Base-by-base conservation (phyloP, 345 rosid species). In the Xanthoceras sorbifolium region DNA sequence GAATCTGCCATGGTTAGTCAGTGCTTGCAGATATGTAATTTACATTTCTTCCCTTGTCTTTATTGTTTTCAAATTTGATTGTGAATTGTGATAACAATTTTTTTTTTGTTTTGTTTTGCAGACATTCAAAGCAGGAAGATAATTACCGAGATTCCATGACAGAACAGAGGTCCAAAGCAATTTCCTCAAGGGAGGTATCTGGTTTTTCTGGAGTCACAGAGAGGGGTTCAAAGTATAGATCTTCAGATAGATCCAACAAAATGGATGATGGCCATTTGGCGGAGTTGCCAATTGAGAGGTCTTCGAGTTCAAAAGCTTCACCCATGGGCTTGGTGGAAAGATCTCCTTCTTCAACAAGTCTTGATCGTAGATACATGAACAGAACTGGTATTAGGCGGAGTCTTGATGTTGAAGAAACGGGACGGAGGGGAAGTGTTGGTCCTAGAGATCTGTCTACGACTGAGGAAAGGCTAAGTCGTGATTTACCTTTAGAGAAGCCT, bases 311-410 rank as follows among this genome's bases (percentile, higher is more conserved):
- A 66, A 95, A 89, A 89, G 93, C 92, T 77, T 93, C 93, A 17
- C 94, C 97, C 7, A 69, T 89, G 85, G 84, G 85, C 55, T 69
- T 88, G 83, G 80, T 73, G 54, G 98, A 92, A 80, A 90, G 93
- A 77, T 93, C 99, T 82, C 94, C 97, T 67, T 91, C 97, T 65
- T 85, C 94, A 34, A 84, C 86, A 11, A 88, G 92, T 87, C 72
- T 88, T 79, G 99, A 96, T 32, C 94, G 94, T 76, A 91, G 95
- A 82, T 82, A 84, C 78, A 59, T 63, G 31, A 87, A 79, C 79
- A 89, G 92, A 78, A 74, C 81, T 76, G 84, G 89, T 81, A 79
- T 77, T 63, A 86, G 97, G 77, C 74, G 93, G 80, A 89, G 84
- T 78, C 86, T 85, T 78, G 99, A 93, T 48, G 75, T 76, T 77